phyloP scores from a whole-genome alignment of 2,329 filamentous ascomycete species.

The Fusarium newnesense region DNA sequence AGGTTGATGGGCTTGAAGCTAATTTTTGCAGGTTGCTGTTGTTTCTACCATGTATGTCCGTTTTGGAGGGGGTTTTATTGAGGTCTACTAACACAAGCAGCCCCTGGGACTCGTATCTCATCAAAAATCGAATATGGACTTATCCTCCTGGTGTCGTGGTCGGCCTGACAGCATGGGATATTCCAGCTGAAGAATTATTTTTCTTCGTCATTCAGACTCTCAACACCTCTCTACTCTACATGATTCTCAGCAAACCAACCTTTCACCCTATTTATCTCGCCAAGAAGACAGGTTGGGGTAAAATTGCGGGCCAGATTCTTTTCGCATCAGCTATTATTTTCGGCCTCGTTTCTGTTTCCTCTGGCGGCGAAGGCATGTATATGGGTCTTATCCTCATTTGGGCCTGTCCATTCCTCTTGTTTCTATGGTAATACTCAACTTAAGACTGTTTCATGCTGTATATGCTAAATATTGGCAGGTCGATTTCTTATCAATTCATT shows the following conservation, averaged over 20 bases:
- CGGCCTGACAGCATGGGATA: slow-evolving; percentile 70
- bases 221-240: slow-evolving; percentile 75
- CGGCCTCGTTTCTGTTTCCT: slow-evolving; percentile 57
- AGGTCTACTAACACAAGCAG: not conserved
- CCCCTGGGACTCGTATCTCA: slow-evolving; percentile 82
- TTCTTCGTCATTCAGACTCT: slow-evolving; percentile 84
- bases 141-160: slow-evolving; percentile 74
- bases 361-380: slow-evolving; percentile 67
- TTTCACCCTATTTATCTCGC: slow-evolving; percentile 59
- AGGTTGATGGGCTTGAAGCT: accelerated
- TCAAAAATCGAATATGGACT: slow-evolving; percentile 74
- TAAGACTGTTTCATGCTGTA: not conserved
- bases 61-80: not conserved
- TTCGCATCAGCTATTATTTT: slow-evolving; percentile 56
- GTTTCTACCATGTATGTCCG: slow-evolving; percentile 64
- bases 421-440: slow-evolving; percentile 46
- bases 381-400: slow-evolving; percentile 76
- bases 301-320: slow-evolving; percentile 60
- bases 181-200: slow-evolving; percentile 78
- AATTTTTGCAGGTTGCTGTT: slow-evolving; percentile 58
- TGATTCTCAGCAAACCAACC: slow-evolving; percentile 72
- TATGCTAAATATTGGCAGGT: slow-evolving; percentile 59
- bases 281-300: slow-evolving; percentile 42
- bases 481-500: slow-evolving; percentile 71
- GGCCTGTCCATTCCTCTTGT: slow-evolving; percentile 72